Evolutionary conservation across 2,329 filamentous ascomycete species (phyloP).

Genomic region (Stagonosporopsis rhizophila): DNA sequence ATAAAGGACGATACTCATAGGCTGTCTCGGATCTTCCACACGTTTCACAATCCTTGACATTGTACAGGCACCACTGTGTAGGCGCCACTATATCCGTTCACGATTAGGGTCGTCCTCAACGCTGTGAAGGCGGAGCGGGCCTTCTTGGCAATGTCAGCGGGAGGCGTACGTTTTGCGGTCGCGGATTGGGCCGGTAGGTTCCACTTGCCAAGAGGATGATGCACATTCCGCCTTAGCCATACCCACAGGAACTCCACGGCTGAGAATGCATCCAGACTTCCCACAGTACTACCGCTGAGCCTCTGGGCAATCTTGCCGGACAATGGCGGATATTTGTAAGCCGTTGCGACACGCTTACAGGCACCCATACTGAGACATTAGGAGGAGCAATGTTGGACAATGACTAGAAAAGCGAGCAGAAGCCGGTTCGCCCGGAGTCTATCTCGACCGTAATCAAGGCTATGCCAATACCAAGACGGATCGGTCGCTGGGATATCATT

Average conservation of each 20-base stretch:
- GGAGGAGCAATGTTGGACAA: not conserved
- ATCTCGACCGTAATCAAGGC: not conserved
- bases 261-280: slow-evolving; percentile 22
- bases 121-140: slow-evolving; percentile 34
- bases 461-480: slow-evolving; percentile 18
- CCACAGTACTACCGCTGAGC: slow-evolving; percentile 33
- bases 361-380: not conserved
- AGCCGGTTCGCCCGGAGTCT: not conserved
- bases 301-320: slow-evolving; percentile 26
- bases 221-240: slow-evolving; percentile 33
- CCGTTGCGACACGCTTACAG: not conserved
- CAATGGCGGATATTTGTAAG: slow-evolving; percentile 7
- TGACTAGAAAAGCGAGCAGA: not conserved
- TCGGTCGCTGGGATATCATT: slow-evolving; percentile 11
- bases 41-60: slow-evolving; percentile 24
- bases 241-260: slow-evolving; percentile 21
- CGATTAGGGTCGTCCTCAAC: slow-evolving; percentile 23
- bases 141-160: slow-evolving; percentile 32
- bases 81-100: slow-evolving; percentile 11
- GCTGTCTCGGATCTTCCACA: slow-evolving; percentile 9
- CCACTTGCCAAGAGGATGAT: slow-evolving; percentile 33
- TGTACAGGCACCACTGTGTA: slow-evolving; percentile 13
- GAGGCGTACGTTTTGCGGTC: slow-evolving; percentile 17
- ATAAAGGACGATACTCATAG: slow-evolving; percentile 20
- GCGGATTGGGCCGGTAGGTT: slow-evolving; percentile 30